Base-by-base conservation (phyloP, 2,329 filamentous ascomycete species). In the Kalaharituber pfeilii region DNA sequence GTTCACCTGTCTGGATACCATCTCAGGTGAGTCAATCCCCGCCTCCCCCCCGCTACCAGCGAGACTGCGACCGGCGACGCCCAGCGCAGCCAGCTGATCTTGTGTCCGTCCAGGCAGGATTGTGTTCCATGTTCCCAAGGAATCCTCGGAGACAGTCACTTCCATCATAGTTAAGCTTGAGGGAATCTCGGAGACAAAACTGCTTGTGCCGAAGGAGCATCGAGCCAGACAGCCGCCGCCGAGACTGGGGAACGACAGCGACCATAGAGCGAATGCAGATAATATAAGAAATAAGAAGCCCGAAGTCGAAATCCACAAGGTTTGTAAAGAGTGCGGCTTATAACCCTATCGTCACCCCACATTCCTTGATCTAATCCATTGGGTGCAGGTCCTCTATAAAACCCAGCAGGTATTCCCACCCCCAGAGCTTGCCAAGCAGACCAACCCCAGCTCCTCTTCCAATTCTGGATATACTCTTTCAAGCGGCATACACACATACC, bases 131-230 rank as follows among this genome's bases (percentile, higher is more conserved):
- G 67, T 70, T 20, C 64, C 66, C 5, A 72, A 67, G 60, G 68
- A 25, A 2, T 18, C 42, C 18, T 13, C 69, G 22, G 69, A 68
- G 53, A 72, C 70, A 59, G 67, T 77, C 28, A 69, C 68, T 54
- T 69, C 67, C 36, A 80, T 91, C 59, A 73, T 86, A 33, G 84
- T 89, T 64, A 91, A 91, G 71, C 77, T 91, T 28, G 85, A 91
- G 66, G 85, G 85, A 61, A 84, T 91, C 69, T 80, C 80, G 49
- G 75, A 75, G 58, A 88, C 84, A 4, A 75, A 81, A 44, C 69
- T 86, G 15, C 66, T 71, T 68, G 66, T 76, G 58, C 69, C 77
- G 62, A 61, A 65, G 62, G 57, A 70, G 64, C 66, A 72, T 28
- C 55, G 63, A 8, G 53, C 67, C 49, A 62, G 65, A 62, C n/a